A percentile compares a stretch with the other conserved stretches of the same genome.
These are phyloP conservation scores for Pyrus bretschneideri DNA, from an alignment of 306 rosid genomes.

Conservation along the genomic window DNA sequence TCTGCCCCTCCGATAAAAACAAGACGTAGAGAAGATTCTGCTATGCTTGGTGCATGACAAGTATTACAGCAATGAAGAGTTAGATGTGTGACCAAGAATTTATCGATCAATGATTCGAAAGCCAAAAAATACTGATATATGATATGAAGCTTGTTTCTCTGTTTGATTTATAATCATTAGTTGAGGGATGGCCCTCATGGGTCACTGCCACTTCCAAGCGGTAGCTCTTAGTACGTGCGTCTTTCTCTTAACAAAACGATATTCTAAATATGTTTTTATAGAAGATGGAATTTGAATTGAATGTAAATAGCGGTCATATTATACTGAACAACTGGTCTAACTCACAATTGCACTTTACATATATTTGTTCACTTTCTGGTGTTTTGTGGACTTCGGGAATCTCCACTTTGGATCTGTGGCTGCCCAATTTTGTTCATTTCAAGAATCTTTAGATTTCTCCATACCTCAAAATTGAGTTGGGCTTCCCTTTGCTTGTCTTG, in stretches of 20 bases:
- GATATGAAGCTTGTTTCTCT: neutral
- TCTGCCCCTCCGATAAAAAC: no score
- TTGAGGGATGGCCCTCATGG: neutral
- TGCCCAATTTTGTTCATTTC: neutral
- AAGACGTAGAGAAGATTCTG: no score
- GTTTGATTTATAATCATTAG: no score
- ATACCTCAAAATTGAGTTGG: neutral
- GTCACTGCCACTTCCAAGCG: neutral
- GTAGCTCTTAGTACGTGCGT: accelerated
- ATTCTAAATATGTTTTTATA: neutral
- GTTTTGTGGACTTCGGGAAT: neutral
- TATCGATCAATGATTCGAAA: neutral
- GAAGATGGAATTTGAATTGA: no score
- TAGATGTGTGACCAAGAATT: neutral
- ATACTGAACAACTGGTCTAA: neutral
- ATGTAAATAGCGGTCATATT: no score
- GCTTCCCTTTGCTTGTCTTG: neutral
- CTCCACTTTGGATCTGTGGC: neutral
- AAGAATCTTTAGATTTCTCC: neutral
- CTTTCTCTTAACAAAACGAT: neutral
- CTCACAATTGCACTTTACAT: neutral
- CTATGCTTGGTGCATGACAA: neutral
- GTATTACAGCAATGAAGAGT: neutral
- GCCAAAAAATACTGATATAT: no score
- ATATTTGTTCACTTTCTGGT: neutral